Base-by-base conservation (phyloP, 768 basidiomycete genomes). In the Jaapia argillacea region DNA sequence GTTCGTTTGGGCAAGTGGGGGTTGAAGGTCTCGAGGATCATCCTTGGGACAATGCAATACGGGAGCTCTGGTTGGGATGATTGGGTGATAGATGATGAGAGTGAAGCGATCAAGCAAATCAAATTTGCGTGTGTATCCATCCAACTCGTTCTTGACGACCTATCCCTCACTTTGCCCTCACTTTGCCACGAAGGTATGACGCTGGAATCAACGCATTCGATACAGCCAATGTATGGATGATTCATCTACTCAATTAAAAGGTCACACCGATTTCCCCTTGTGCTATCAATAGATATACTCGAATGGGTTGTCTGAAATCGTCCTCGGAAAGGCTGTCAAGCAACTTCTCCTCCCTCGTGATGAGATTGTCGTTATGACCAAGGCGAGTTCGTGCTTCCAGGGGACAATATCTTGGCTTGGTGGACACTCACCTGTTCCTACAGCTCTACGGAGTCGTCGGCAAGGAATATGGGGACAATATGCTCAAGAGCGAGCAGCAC, bases 61-160 rank as follows among this genome's bases (percentile, higher is more conserved):
- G 65, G 37, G 37, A 38, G 37, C 10, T 10, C 37, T 21, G 37
- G 37, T 10, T 58, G 58, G 51, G 47, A 57, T 24, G 54, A 50
- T 18, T 67, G 65, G 65, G 57, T 65, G n/a, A 40, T 75, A 1
- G 58, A 55, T 5, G 58, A 55, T 6, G 72, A 76, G 45, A 69
- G 72, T 22, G 72, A 75, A 45, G 66, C 63, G 1, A 61, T 72
- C 20, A 62, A 57, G 48, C 75, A 77, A 45, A 70, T 79, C 54
- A 74, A 75, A 55, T 58, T 58, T 6, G 65, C 63, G 2, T 62
- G 36, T 24, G 48, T 36, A 7, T 21, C 43, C n/a, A n/a, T n/a
- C n/a, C n/a, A n/a, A 18, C 28, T 39, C 21, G 25, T 40, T 53
- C 56, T 20, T 33, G 10, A 10, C 10, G 28, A 33, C 16, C 16